A percentile compares a stretch with the other conserved stretches of the same genome.
phyloP scores from a whole-genome alignment of 768 basidiomycete species.

The Serpula lacrymans region DNA sequence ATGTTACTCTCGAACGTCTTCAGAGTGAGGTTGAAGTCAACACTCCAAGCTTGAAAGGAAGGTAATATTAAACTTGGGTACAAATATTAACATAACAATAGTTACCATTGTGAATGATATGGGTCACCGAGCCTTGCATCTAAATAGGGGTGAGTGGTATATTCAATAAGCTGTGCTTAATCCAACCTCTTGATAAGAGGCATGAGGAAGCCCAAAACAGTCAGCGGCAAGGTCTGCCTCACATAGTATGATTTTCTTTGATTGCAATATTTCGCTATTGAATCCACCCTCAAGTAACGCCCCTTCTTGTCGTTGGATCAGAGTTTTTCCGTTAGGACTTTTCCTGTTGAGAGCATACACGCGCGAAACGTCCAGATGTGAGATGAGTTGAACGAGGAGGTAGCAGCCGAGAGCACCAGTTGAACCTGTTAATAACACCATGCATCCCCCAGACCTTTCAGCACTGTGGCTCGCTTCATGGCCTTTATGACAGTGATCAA shows the following conservation, averaged over 20 bases:
- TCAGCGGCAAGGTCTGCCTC: slow-evolving; percentile 19
- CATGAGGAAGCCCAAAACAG: slow-evolving; percentile 22
- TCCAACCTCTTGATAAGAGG: slow-evolving; percentile 20
- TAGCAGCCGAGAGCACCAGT: slow-evolving; percentile 27
- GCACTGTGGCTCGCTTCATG: too few species aligned
- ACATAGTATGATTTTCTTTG: slow-evolving; percentile 25
- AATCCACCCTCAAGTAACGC: slow-evolving; percentile 25
- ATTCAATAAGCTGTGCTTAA: background rate
- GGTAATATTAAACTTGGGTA: background rate
- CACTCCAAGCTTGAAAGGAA: slow-evolving; percentile 31
- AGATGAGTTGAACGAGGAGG: slow-evolving; percentile 17
- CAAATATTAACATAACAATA: background rate
- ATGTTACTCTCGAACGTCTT: slow-evolving; percentile 26
- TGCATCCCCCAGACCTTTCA: background rate
- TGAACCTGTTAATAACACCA: slow-evolving; percentile 28
- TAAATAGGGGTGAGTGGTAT: background rate
- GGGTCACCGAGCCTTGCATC: slow-evolving; percentile 4
- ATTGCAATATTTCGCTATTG: slow-evolving; percentile 17
- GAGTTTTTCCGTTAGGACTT: slow-evolving; percentile 3
- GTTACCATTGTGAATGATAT: slow-evolving; percentile 6
- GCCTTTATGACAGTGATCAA: too few species aligned
- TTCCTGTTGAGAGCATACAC: slow-evolving; percentile 26
- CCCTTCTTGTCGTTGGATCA: slow-evolving; percentile 18
- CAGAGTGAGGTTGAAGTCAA: slow-evolving; percentile 36
- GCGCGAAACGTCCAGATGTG: slow-evolving; percentile 1